Base-by-base conservation (phyloP, 208 protist genomes). In the Wallacemonas collosoma region DNA sequence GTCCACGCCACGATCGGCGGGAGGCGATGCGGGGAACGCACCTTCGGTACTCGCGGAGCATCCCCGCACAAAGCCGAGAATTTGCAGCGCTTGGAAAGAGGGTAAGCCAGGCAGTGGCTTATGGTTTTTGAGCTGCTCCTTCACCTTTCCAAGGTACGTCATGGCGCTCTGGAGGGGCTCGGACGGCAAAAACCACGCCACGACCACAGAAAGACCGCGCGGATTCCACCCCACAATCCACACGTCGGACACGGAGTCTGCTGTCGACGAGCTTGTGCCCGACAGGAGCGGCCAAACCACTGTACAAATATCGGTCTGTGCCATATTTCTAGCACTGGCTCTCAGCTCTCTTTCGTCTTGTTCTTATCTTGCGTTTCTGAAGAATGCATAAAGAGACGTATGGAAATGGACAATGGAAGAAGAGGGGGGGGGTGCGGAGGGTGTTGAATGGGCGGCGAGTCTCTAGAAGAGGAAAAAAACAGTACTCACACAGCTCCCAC, bases 191-290 rank as follows among this genome's bases (percentile, higher is more conserved):
- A 89, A 81, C 48, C 78, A 77, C 5, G 86, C 81, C 7, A 91
- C 84, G 1, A 94, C 80, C 38, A 94, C 83, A 61, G 87, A 82
- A 60, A 96, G 76, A 7, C 87, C 85, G 17, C 76, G 84, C 3
- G 89, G 83, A 63, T 93, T 96, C 91, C 91, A 96, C 1, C 91
- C 91, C 26, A 94, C 77, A 17, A 96, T 71, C 89, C 88, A 96
- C 1, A 71, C 73, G 68, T 76, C 76, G 50, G 55, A 44, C 15
- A 35, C 66, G 14, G 11, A 3, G 15, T 36, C 44, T 2, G 43
- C 8, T 17, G 39, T 44, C 11, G 48, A 14, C 3, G 8, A 15
- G 36, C 54, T 11, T 26, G 4, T 35, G 8, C 35, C 5, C 41
- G 43, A 7, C 66, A 73, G 48, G 38, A 77, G 75, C 12, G 89